These are phyloP conservation scores for Verticillium zaregamsianum DNA, from an alignment of 2,329 filamentous ascomycete species.

Conservation along the genomic window DNA sequence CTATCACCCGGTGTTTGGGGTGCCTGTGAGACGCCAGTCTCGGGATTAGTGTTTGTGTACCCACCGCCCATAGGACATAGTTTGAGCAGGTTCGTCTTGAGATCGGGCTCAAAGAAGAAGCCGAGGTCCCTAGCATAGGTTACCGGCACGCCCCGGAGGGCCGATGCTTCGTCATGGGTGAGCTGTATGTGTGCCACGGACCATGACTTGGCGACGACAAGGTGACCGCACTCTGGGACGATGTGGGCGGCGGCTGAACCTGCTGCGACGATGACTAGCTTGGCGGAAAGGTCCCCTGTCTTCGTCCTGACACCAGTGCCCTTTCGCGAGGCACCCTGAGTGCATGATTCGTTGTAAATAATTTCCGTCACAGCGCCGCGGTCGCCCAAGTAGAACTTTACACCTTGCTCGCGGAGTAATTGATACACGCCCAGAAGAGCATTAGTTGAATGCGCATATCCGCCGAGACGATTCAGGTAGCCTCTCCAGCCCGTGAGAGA, in stretches of 20 bases:
- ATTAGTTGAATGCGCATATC: slow-evolving; percentile 53
- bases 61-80: slow-evolving; percentile 56
- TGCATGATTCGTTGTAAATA: slow-evolving; percentile 15
- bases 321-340: neutral
- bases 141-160: slow-evolving; percentile 54
- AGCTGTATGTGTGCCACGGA: slow-evolving; percentile 56
- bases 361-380: slow-evolving; percentile 21
- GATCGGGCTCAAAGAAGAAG: slow-evolving; percentile 64
- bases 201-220: slow-evolving; percentile 54
- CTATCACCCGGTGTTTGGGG: slow-evolving; percentile 30
- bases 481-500: slow-evolving; percentile 49
- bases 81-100: slow-evolving; percentile 53
- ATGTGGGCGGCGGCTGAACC: slow-evolving; percentile 46
- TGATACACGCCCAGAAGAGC: slow-evolving; percentile 43
- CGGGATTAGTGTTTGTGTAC: slow-evolving; percentile 39
- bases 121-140: slow-evolving; percentile 58
- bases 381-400: slow-evolving; percentile 31
- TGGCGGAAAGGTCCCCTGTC: slow-evolving; percentile 18
- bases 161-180: slow-evolving; percentile 46
- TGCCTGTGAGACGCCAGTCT: slow-evolving; percentile 27
- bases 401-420: slow-evolving; percentile 29
- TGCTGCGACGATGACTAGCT: slow-evolving; percentile 42
- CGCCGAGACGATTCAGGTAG: slow-evolving; percentile 53
- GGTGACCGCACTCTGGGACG: slow-evolving; percentile 41
- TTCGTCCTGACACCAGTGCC: slow-evolving; percentile 4